Evolutionary conservation across 176 grass and related monocot genomes (phyloP), one percentile per base, ranked within the genome.

Genomic region (Rhipidocladum racemiflorum): DNA sequence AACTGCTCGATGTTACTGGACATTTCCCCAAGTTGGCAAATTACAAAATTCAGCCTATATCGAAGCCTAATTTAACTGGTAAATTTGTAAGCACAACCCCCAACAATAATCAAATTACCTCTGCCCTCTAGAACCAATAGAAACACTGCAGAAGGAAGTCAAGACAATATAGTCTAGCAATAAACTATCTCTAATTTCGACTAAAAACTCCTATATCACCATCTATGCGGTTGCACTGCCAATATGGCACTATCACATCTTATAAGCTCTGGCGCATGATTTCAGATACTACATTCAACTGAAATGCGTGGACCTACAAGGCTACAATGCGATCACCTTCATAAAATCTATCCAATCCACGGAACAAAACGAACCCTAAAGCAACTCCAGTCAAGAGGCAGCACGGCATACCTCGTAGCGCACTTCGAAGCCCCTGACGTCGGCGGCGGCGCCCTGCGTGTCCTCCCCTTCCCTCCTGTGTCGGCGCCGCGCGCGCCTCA

Each of bases 401-500:
- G 29, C 56, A 35, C 15, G 0, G 18, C 75, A 24, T 66, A 97
- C 95, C 75, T 94, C 83, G 66, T 98, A 98, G 30, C 80, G 82
- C 55, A 95, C 82, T 91, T 98, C 96, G 32, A 88, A 90, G 1
- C 70, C 84, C 71, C 81, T 87, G 32, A 93, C 56, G 17, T 83
- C 86, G 12, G 81, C 32, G 5, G 75, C 57, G 25, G 78, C 65
- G 67, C 85, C 78, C 75, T 88, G 87, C 6, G 85, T 30, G 29
- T 91, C 92, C 12, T 95, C 90, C 3, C 61, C 72, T 4, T 76
- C 85, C 61, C 68, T 82, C 43, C 75, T 35, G 77, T 88, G 88
- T 38, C 95, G 95, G 20, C 91, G 92, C 65, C 91, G 84, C 13
- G 90, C 88, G 5, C 92, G 87, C 79, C 81, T 54, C 87, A 88